phyloP scores from a whole-genome alignment of 2,329 filamentous ascomycete genomes.

The Penicillium sp. region DNA sequence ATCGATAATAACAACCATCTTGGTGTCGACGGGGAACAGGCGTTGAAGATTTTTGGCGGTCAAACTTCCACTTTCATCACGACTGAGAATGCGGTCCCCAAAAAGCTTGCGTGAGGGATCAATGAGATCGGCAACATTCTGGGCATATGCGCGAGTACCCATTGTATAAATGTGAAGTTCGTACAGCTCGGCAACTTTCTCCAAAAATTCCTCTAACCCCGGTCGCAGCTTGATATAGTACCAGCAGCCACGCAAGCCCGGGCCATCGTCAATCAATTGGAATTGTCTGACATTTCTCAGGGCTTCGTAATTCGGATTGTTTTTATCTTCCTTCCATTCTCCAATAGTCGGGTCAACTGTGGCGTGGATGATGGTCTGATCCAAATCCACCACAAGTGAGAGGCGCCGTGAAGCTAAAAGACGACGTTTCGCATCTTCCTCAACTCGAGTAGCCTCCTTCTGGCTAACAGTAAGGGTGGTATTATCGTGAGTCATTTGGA shows the following conservation, averaged over 20 bases:
- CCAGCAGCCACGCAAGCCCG: conserved; percentile 76
- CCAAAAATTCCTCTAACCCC: conserved; percentile 78
- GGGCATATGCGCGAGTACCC: conserved; percentile 95
- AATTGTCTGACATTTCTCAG: conserved; percentile 88
- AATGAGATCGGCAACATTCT: conserved; percentile 88
- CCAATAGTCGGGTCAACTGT: conserved; percentile 95
- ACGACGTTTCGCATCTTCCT: conserved; percentile 83
- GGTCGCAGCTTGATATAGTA: conserved; percentile 99
- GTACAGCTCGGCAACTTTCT: conserved; percentile 77
- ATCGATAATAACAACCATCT: conserved; percentile 99
- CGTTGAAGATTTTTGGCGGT: conserved; percentile 87
- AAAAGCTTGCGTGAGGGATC: conserved; percentile 90
- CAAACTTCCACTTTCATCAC: conserved; percentile 94
- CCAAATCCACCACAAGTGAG: conserved; percentile 92
- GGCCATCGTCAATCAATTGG: conserved; percentile 84
- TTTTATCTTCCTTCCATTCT: conserved; percentile 88
- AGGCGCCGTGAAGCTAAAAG: conserved; percentile 81
- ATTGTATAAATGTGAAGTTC: conserved; percentile 99
- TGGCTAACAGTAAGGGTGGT: conserved; percentile 83
- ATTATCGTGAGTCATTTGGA: conserved; percentile 95
- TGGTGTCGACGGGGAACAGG: conserved; percentile 93
- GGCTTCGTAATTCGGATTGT: conserved; percentile 87
- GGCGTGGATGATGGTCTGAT: conserved; percentile 98
- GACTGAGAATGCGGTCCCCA: conserved; percentile 90
- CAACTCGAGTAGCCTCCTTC: conserved; percentile 76